Percentiles rank a stretch among this genome's conserved stretches.
Evolutionary conservation across 345 rosid genomes (phyloP).

Genomic region (Syzygium jambos): DNA sequence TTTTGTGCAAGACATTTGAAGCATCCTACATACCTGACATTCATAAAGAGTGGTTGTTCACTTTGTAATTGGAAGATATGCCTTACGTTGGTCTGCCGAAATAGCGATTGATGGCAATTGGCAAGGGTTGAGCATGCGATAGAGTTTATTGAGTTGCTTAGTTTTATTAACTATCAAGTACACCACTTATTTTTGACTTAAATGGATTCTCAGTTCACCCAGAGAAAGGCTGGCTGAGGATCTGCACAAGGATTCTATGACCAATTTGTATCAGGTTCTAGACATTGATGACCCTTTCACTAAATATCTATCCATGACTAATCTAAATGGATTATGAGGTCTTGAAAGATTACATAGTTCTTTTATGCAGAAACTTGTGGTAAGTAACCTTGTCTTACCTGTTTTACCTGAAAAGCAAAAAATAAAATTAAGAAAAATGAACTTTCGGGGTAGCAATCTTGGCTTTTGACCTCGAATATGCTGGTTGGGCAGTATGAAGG

Average conservation of each 20-base stretch:
- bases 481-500: neutral
- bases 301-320: neutral
- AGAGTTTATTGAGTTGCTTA: too few species aligned
- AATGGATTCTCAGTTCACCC: neutral
- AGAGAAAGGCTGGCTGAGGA: neutral
- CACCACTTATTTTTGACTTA: neutral
- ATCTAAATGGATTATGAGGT: neutral
- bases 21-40: conserved; percentile 52
- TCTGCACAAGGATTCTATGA: neutral
- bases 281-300: neutral
- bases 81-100: neutral
- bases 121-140: neutral
- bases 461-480: neutral
- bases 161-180: too few species aligned
- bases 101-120: neutral
- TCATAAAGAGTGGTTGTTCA: neutral
- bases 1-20: conserved; percentile 67
- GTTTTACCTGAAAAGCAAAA: neutral
- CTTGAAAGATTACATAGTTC: neutral
- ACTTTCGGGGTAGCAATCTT: neutral
- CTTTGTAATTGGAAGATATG: neutral
- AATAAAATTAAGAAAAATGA: neutral
- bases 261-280: neutral
- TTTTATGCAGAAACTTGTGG: neutral
- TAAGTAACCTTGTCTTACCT: neutral